Conservation (phyloP, 164 flowering plant genomes). For the Dillenia suffruticosa region DNA sequence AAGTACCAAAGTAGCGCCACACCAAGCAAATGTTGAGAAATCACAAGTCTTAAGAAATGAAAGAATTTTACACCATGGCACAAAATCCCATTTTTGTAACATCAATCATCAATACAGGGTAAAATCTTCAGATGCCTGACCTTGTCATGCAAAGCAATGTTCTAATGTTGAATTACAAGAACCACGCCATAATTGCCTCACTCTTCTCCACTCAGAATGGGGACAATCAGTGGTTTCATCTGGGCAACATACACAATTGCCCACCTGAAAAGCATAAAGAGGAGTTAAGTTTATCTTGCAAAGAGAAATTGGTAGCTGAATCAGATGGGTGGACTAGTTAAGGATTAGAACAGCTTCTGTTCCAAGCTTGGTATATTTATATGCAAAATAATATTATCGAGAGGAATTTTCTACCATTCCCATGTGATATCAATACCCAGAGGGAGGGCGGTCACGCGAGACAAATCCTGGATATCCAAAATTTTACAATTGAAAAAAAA, state of each 20-base stretch:
- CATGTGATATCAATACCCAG: too few species aligned
- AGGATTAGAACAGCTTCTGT: background rate
- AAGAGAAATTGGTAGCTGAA: background rate
- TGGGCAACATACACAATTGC: slow-evolving; percentile 58
- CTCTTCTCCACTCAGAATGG: slow-evolving; percentile 43
- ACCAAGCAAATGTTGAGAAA: too few species aligned
- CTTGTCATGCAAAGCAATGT: background rate
- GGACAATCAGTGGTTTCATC: slow-evolving; percentile 53
- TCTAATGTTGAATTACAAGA: slow-evolving; percentile 2
- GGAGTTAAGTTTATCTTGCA: background rate
- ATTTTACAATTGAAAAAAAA: too few species aligned
- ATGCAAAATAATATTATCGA: too few species aligned
- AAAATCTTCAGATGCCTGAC: slow-evolving; percentile 1
- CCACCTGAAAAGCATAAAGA: slow-evolving; percentile 36
- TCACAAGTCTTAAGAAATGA: too few species aligned
- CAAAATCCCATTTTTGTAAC: too few species aligned
- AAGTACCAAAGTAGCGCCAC: too few species aligned
- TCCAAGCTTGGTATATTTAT: too few species aligned
- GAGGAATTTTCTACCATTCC: too few species aligned
- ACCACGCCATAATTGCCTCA: slow-evolving; percentile 15
- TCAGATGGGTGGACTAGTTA: background rate
- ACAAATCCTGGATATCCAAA: too few species aligned
- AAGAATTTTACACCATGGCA: too few species aligned
- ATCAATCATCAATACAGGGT: background rate
- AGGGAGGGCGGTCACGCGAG: too few species aligned